These are phyloP conservation scores for Alternaria sp. DNA, from an alignment of 2,329 filamentous ascomycete species.

Conservation along the genomic window DNA sequence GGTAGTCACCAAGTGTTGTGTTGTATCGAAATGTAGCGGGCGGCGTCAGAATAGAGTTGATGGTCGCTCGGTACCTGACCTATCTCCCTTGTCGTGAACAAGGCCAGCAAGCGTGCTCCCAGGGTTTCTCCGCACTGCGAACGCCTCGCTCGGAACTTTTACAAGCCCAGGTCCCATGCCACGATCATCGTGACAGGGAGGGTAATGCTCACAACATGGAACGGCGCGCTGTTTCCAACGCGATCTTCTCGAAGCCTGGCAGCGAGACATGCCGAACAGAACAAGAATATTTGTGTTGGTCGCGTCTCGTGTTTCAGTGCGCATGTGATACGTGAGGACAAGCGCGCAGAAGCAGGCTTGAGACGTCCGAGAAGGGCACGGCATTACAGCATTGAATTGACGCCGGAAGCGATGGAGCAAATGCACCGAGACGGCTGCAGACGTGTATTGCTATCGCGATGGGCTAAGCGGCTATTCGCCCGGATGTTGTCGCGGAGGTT, in stretches of 20 bases:
- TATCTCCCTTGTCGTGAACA: constrained; percentile 45
- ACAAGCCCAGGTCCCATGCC: constrained; percentile 48
- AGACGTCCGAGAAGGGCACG: constrained; percentile 26
- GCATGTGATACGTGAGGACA: constrained; percentile 18
- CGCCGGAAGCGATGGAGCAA: constrained; percentile 20
- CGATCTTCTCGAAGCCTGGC: constrained; percentile 38
- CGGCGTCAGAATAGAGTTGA: constrained; percentile 47
- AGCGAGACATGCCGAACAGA: constrained; percentile 8
- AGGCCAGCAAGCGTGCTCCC: constrained; percentile 42
- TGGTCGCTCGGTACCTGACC: constrained; percentile 44
- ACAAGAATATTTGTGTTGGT: constrained; percentile 11
- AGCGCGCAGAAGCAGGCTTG: constrained; percentile 22
- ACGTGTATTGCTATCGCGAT: constrained; percentile 13
- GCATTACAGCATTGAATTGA: constrained; percentile 12
- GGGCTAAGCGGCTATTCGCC: constrained; percentile 25
- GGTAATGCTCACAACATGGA: constrained; percentile 26
- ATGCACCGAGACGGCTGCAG: constrained; percentile 27
- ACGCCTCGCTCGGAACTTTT: constrained; percentile 48
- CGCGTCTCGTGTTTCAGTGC: constrained; percentile 38
- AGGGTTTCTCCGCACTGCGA: constrained; percentile 49
- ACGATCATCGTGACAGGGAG: constrained; percentile 45
- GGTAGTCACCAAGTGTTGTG: constrained; percentile 3
- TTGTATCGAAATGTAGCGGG: constrained; percentile 2
- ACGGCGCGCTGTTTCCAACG: constrained; percentile 30
- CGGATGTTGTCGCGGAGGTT: constrained; percentile 18